Conservation (phyloP, 495 filamentous ascomycete species). For the Penicillium samsonianum region DNA sequence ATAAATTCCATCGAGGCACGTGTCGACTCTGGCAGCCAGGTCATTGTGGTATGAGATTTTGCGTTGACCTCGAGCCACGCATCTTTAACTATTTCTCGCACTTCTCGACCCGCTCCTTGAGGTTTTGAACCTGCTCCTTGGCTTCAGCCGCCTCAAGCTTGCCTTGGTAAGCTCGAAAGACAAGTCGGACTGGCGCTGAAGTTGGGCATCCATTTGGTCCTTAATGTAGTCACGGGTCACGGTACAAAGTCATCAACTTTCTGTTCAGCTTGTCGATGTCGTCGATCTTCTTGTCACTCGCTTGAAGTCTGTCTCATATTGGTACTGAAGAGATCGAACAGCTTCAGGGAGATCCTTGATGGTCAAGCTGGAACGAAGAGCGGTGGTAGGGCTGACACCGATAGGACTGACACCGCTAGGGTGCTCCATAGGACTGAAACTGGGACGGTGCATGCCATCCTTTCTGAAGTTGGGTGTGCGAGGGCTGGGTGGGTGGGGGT, state of each 20-base stretch:
- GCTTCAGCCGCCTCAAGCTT: not conserved
- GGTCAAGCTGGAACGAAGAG: not conserved
- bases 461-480: not conserved
- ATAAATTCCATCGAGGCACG: not conserved
- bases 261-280: not conserved
- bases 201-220: not conserved
- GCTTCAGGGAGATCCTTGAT: not conserved
- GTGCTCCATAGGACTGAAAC: not conserved
- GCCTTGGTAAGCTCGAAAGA: not conserved
- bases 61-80: constrained; percentile 11
- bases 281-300: not conserved
- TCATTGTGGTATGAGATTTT: not conserved
- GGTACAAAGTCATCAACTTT: not conserved
- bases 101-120: not conserved
- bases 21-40: not conserved
- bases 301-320: not conserved
- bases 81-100: not conserved
- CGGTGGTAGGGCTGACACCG: not conserved
- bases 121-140: not conserved
- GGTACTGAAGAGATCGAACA: not conserved
- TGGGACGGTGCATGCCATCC: not conserved
- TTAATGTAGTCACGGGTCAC: not conserved
- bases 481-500: not conserved
- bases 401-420: no score
- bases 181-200: not conserved